Evolutionary conservation across 2,329 filamentous ascomycete genomes (phyloP).

Genomic region (Fusarium lateritium): DNA sequence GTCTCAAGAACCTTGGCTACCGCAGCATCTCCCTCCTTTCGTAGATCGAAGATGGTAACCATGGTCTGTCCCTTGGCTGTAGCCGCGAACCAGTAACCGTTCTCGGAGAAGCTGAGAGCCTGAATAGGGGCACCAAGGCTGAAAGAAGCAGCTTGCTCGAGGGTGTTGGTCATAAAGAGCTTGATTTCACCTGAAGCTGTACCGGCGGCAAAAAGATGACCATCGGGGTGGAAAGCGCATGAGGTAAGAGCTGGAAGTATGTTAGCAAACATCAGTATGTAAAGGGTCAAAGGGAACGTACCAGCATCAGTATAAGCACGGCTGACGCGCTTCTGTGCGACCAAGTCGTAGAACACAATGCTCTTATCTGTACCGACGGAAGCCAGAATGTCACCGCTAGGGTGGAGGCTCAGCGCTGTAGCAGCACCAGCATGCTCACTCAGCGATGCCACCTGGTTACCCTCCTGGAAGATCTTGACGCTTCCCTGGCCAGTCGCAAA

Average conservation of each 20-base stretch:
- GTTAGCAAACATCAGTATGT: slow-evolving; percentile 12
- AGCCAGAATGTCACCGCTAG: slow-evolving; percentile 84
- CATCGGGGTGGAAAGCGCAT: slow-evolving; percentile 93
- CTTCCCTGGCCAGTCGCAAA: slow-evolving; percentile 82
- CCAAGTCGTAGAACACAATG: slow-evolving; percentile 89
- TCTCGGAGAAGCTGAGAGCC: slow-evolving; percentile 90
- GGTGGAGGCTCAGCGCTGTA: slow-evolving; percentile 84
- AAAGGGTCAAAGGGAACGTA: slow-evolving; percentile 63
- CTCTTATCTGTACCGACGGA: slow-evolving; percentile 94
- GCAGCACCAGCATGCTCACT: slow-evolving; percentile 87
- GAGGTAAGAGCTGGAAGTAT: slow-evolving; percentile 74
- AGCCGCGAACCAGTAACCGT: slow-evolving; percentile 95
- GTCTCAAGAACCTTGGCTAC: slow-evolving; percentile 89
- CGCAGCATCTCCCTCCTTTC: slow-evolving; percentile 88
- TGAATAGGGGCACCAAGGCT: slow-evolving; percentile 78
- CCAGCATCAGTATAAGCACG: slow-evolving; percentile 86
- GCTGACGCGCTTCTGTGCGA: slow-evolving; percentile 75
- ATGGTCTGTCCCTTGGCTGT: slow-evolving; percentile 82
- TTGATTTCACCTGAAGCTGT: slow-evolving; percentile 86
- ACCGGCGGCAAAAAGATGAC: slow-evolving; percentile 91
- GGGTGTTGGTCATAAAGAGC: slow-evolving; percentile 88
- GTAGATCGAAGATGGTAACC: slow-evolving; percentile 91
- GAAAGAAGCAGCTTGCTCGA: slow-evolving; percentile 83
- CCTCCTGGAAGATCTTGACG: slow-evolving; percentile 85
- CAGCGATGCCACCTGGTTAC: slow-evolving; percentile 77